Evolutionary conservation across 2,329 filamentous ascomycete species (phyloP).

Genomic region (Neofusicoccum sp.): DNA sequence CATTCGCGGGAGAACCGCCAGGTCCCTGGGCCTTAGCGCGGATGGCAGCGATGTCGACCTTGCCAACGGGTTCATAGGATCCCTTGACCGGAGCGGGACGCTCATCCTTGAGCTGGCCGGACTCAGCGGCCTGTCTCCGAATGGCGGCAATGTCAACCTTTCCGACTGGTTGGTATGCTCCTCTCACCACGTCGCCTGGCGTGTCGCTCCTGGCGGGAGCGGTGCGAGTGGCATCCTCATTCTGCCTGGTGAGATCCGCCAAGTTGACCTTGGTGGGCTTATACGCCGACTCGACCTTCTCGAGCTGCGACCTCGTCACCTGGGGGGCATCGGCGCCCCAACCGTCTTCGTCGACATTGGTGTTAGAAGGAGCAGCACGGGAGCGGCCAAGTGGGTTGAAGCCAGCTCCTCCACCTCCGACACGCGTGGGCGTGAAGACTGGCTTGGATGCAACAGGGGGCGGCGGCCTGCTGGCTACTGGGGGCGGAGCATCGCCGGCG

Average conservation of each 20-base stretch:
- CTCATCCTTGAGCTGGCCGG: slow-evolving; percentile 61
- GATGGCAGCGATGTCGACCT: slow-evolving; percentile 96
- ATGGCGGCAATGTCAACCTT: slow-evolving; percentile 97
- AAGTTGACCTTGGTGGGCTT: slow-evolving; percentile 95
- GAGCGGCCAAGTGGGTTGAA: slow-evolving; percentile 67
- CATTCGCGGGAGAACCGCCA: slow-evolving; percentile 32
- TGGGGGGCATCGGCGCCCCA: slow-evolving; percentile 96
- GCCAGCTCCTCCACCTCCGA: slow-evolving; percentile 43
- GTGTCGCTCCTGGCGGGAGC: slow-evolving; percentile 42
- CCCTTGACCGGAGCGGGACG: slow-evolving; percentile 84
- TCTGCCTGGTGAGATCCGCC: slow-evolving; percentile 74
- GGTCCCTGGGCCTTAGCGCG: slow-evolving; percentile 75
- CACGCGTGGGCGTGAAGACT: slow-evolving; percentile 77
- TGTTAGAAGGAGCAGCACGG: slow-evolving; percentile 54
- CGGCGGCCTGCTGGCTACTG: slow-evolving; percentile 53
- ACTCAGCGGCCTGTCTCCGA: slow-evolving; percentile 67
- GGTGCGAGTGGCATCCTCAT: slow-evolving; percentile 64
- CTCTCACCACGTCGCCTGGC: slow-evolving; percentile 68
- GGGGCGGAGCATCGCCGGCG: slow-evolving; percentile 57
- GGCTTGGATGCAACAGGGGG: slow-evolving; percentile 84
- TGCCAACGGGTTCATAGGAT: slow-evolving; percentile 89
- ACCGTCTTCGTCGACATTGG: slow-evolving; percentile 75
- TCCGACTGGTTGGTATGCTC: slow-evolving; percentile 88
- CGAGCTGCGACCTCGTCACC: slow-evolving; percentile 78
- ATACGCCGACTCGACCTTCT: slow-evolving; percentile 91